Conservation (phyloP, 2,329 filamentous ascomycete genomes). For the Scytalidium sp. region DNA sequence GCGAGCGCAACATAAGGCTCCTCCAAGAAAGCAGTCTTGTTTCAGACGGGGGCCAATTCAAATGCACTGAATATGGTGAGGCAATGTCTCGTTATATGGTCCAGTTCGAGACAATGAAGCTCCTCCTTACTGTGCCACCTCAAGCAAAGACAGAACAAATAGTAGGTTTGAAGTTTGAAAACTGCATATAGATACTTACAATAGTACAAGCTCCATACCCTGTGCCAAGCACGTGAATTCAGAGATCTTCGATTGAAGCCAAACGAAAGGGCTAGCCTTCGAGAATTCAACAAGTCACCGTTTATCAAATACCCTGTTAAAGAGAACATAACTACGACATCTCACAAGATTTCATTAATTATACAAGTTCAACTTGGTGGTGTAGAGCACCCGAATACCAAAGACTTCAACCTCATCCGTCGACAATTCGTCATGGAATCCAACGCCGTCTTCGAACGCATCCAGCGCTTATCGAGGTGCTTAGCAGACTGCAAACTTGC, state of each 20-base stretch:
- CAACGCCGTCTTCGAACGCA: slow-evolving; percentile 61
- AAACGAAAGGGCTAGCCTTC: slow-evolving; percentile 67
- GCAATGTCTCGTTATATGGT: slow-evolving; percentile 84
- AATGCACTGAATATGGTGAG: slow-evolving; percentile 68
- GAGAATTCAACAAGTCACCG: slow-evolving; percentile 66
- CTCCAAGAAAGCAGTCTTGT: slow-evolving; percentile 61
- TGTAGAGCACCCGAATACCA: slow-evolving; percentile 58
- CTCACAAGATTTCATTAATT: slow-evolving; percentile 75
- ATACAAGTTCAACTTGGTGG: slow-evolving; percentile 73
- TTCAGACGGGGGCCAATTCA: slow-evolving; percentile 43
- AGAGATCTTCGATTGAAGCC: slow-evolving; percentile 67
- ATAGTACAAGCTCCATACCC: slow-evolving; percentile 53
- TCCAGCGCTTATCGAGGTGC: slow-evolving; percentile 69
- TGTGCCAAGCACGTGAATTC: slow-evolving; percentile 71
- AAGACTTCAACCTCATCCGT: slow-evolving; percentile 52
- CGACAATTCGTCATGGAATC: slow-evolving; percentile 60
- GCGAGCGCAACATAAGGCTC: slow-evolving; percentile 63
- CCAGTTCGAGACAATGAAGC: slow-evolving; percentile 75
- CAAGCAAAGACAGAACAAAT: slow-evolving; percentile 64
- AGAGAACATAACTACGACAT: slow-evolving; percentile 59
- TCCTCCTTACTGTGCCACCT: slow-evolving; percentile 59
- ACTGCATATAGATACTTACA: slow-evolving; percentile 17
- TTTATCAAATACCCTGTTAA: slow-evolving; percentile 71
- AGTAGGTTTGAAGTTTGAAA: slow-evolving; percentile 44
- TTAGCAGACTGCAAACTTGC: slow-evolving; percentile 68